Base-by-base conservation (phyloP, 257 asterid species). In the Striga asiatica region DNA sequence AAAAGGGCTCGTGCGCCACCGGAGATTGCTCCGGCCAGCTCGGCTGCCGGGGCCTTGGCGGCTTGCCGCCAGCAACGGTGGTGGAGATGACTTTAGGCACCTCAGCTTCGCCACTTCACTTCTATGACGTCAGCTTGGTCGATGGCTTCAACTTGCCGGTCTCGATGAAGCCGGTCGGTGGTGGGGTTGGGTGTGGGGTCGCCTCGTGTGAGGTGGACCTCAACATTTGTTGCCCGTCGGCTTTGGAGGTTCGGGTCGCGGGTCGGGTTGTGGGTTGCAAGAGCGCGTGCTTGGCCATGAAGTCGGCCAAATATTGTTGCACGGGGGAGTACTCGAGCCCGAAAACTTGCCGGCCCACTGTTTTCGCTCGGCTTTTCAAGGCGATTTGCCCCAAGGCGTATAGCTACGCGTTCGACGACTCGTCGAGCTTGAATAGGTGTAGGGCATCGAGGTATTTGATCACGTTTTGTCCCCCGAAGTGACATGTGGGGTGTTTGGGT, bases 81-180 rank as follows among this genome's bases (percentile, higher is more conserved):
- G 98, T 91, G 53, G 98, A 91, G 68, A 91, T 91, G 98, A 91
- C 98, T 1, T 61, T 91, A 2, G 98, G 98, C 3, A 11, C 94
- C 1, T 48, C 79, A 3, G 2, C 65, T 23, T 91, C 96, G 0
- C 94, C 96, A 0, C 69, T 91, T 27, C 96, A 91, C 67, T 91
- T 71, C 72, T 91, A 91, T 2, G 95, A 91, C 2, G 96, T 84
- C 29, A 91, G 96, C 51, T 58, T 91, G 7, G 98, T 87, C 0
- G 96, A 91, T 17, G 98, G 98, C 41, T 86, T 91, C 65, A 91
- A 91, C 78, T 54, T 91, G 64, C 96, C 96, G 0, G 86, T 91
- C 0, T 83, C 96, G 1, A 84, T 91, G 96, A 83, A 76, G 81
- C 85, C 96, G 0, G 76, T 91, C 0, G 98, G 93, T 2, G 96